These are phyloP conservation scores for Agrocybe praecox DNA, from an alignment of 768 basidiomycete species.

Conservation along the genomic window DNA sequence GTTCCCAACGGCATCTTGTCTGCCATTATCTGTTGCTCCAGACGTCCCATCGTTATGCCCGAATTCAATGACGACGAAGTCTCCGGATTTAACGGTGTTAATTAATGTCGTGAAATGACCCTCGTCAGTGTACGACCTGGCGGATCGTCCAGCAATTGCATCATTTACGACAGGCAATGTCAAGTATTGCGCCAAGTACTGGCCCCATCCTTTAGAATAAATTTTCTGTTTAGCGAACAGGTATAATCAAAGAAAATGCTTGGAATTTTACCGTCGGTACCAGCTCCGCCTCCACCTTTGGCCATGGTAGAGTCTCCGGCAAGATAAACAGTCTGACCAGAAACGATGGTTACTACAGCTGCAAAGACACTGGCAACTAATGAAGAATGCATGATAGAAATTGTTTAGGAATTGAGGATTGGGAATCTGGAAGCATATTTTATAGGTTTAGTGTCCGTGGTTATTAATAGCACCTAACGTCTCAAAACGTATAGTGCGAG, in stretches of 20 bases:
- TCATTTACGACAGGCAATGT: conserved; percentile 46
- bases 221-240: not conserved
- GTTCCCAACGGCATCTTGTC: conserved; percentile 43
- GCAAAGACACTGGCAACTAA: not conserved
- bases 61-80: conserved; percentile 48
- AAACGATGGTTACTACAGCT: not conserved
- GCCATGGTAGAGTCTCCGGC: conserved; percentile 52
- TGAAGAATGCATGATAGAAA: not conserved
- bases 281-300: conserved; percentile 36
- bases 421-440: not conserved
- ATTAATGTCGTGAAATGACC: conserved; percentile 46
- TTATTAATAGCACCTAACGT: not conserved
- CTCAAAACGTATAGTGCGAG: not conserved
- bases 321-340: conserved; percentile 27
- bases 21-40: conserved; percentile 40
- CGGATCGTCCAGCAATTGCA: conserved; percentile 47
- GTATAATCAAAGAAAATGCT: not conserved
- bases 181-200: conserved; percentile 42
- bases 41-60: conserved; percentile 51
- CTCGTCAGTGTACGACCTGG: conserved; percentile 50
- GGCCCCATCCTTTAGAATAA: conserved; percentile 41
- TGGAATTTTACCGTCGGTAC: conserved; percentile 31
- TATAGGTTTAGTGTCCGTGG: not conserved
- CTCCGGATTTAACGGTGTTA: conserved; percentile 38
- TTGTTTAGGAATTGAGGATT: not conserved